phyloP scores from a whole-genome alignment of 2,329 filamentous ascomycete genomes.

The Fusarium miscanthi region DNA sequence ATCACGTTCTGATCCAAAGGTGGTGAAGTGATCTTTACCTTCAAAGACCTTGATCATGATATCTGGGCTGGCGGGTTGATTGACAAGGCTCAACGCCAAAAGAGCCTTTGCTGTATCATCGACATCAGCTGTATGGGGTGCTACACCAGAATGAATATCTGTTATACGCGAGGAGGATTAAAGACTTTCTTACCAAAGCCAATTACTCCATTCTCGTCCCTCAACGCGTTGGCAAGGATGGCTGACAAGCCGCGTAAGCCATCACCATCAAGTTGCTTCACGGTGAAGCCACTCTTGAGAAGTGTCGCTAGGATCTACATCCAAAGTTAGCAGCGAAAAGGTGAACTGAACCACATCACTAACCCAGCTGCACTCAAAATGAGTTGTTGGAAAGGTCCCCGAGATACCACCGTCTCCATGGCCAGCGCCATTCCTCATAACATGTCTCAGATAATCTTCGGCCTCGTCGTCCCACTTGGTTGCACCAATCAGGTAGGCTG shows the following conservation, averaged over 20 bases:
- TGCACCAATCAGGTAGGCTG: neutral
- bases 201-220: neutral
- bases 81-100: neutral
- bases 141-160: neutral
- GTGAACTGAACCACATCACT: rapidly evolving
- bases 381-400: neutral
- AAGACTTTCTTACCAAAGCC: neutral
- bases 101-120: constrained; percentile 2
- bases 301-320: neutral
- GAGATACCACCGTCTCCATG: neutral
- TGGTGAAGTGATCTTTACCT: neutral
- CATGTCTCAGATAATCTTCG: neutral
- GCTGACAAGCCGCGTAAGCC: neutral
- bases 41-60: constrained; percentile 2
- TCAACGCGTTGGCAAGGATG: rapidly evolving
- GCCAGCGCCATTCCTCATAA: neutral
- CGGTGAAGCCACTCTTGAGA: neutral
- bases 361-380: constrained; percentile 9
- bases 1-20: constrained; percentile 3
- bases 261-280: neutral
- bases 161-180: rapidly evolving
- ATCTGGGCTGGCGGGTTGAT: neutral
- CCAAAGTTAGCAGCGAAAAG: rapidly evolving
- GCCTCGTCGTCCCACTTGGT: neutral
- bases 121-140: neutral